Evolutionary conservation across 257 asterid species (phyloP).

Genomic region (Penstemon newberryi): DNA sequence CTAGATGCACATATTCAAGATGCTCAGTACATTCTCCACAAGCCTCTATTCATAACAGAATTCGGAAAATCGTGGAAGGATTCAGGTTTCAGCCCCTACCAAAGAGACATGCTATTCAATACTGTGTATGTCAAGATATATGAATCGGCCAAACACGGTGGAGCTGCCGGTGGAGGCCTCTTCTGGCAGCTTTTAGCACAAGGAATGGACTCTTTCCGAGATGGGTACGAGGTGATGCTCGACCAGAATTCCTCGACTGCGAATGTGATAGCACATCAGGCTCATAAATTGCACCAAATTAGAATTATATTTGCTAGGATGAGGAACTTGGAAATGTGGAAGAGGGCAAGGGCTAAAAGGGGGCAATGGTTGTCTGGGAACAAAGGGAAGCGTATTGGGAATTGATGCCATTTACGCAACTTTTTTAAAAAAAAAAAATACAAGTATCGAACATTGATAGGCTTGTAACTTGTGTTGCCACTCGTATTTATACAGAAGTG

Average conservation of each 20-base stretch:
- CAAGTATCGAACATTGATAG: neutral
- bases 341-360: constrained; percentile 40
- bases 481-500: neutral
- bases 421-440: neutral
- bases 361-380: constrained; percentile 31
- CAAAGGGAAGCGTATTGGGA: constrained; percentile 43
- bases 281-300: constrained; percentile 53
- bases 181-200: constrained; percentile 83
- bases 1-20: constrained; percentile 66
- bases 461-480: neutral
- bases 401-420: constrained; percentile 25
- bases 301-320: constrained; percentile 52
- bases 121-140: constrained; percentile 65
- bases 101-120: constrained; percentile 62
- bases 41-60: constrained; percentile 73
- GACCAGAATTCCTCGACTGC: constrained; percentile 64
- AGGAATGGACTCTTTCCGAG: constrained; percentile 70
- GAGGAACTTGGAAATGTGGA: constrained; percentile 47
- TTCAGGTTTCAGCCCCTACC: constrained; percentile 46
- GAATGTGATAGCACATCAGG: constrained; percentile 60
- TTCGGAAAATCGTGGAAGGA: constrained; percentile 81
- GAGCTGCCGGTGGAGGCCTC: constrained; percentile 83
- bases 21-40: constrained; percentile 61
- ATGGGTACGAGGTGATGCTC: constrained; percentile 73
- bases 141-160: constrained; percentile 73